Conservation (phyloP, 306 rosid genomes). For the Cicer pinnatifidum region DNA sequence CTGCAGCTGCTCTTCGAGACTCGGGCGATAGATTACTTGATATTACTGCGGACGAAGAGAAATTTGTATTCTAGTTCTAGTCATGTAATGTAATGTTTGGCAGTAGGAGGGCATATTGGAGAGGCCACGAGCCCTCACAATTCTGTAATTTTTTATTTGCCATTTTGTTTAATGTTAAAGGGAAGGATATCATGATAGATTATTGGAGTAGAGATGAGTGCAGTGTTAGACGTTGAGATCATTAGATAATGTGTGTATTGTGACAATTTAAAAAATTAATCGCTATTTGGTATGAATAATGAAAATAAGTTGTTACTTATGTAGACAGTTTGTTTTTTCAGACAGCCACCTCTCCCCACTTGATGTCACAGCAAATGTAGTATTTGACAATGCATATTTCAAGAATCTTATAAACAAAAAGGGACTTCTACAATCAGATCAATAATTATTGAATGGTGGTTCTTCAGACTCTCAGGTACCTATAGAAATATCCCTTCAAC, state of each 20-base stretch:
- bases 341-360: constrained; percentile 61
- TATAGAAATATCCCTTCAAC: constrained; percentile 36
- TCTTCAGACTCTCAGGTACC: constrained; percentile 40
- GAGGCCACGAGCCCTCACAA: constrained; percentile 14
- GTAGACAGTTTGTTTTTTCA: neutral
- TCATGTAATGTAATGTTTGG: constrained; percentile 40
- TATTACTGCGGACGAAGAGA: constrained; percentile 72
- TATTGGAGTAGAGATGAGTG: constrained; percentile 37
- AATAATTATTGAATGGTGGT: constrained; percentile 43
- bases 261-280: constrained; percentile 22
- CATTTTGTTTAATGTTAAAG: constrained; percentile 27
- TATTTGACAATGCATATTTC: constrained; percentile 58
- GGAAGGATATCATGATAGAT: neutral
- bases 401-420: constrained; percentile 38
- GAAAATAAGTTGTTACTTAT: neutral
- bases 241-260: constrained; percentile 6
- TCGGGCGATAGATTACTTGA: constrained; percentile 65
- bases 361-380: constrained; percentile 48
- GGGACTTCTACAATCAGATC: constrained; percentile 46
- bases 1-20: constrained; percentile 71
- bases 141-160: constrained; percentile 35
- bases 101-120: constrained; percentile 44
- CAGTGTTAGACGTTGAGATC: constrained; percentile 36
- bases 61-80: constrained; percentile 85
- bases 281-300: constrained; percentile 1